Percentiles rank a stretch among this genome's conserved stretches.
Evolutionary conservation across 192 early-diverging fungal species (phyloP).

Genomic region (Entomortierella lignicola): DNA sequence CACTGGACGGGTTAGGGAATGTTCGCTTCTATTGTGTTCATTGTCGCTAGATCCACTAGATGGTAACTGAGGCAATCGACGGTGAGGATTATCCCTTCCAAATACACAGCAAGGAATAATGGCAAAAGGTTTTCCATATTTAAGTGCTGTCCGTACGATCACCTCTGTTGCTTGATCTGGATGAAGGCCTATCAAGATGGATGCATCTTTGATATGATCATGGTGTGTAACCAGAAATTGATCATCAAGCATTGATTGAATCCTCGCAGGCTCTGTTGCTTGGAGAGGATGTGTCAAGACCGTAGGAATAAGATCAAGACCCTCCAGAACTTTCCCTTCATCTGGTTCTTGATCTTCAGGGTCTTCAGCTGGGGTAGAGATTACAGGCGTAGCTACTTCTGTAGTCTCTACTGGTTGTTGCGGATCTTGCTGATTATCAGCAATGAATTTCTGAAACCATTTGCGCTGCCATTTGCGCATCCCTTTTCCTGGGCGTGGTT

Average conservation of each 20-base stretch:
- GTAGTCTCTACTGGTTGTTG: background rate
- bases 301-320: slow-evolving; percentile 25
- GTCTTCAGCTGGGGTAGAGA: background rate
- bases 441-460: slow-evolving; percentile 38
- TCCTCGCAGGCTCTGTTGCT: slow-evolving; percentile 36
- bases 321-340: slow-evolving; percentile 7
- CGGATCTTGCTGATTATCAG: background rate
- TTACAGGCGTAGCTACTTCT: background rate
- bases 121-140: slow-evolving; percentile 62
- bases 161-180: slow-evolving; percentile 72
- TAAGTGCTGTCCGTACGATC: slow-evolving; percentile 63
- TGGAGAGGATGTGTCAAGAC: slow-evolving; percentile 25
- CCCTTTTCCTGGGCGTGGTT: slow-evolving; percentile 57
- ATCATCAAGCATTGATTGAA: slow-evolving; percentile 51
- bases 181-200: slow-evolving; percentile 66
- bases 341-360: slow-evolving; percentile 26
- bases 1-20: slow-evolving; percentile 27
- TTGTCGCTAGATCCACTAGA: background rate
- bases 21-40: background rate
- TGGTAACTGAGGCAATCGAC: slow-evolving; percentile 35
- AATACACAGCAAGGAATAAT: slow-evolving; percentile 72
- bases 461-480: slow-evolving; percentile 54
- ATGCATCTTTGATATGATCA: slow-evolving; percentile 34
- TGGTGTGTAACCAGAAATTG: slow-evolving; percentile 41
- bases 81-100: slow-evolving; percentile 60